A percentile compares a stretch with the other conserved stretches of the same genome.
Evolutionary conservation across 345 rosid genomes (phyloP).

Genomic region (Syzygium aromaticum): DNA sequence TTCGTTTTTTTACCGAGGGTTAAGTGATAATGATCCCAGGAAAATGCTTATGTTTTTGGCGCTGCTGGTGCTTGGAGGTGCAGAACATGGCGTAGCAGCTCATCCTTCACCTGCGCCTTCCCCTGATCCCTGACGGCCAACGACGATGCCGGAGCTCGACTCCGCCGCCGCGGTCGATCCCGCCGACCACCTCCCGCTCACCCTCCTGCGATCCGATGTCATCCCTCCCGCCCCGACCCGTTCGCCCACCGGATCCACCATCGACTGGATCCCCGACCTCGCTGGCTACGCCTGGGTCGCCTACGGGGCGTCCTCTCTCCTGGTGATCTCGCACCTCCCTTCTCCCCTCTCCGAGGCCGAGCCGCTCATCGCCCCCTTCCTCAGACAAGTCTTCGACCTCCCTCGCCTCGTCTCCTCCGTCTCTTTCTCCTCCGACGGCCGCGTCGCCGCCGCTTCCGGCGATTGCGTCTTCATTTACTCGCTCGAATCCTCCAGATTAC

Average conservation of each 20-base stretch:
- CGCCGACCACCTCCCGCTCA: constrained; percentile 44
- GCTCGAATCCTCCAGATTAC: constrained; percentile 28
- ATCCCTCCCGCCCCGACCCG: constrained; percentile 67
- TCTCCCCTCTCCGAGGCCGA: constrained; percentile 67
- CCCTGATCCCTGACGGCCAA: not conserved
- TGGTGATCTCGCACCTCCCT: constrained; percentile 83
- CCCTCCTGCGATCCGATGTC: constrained; percentile 47
- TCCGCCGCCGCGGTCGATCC: constrained; percentile 25
- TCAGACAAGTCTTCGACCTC: constrained; percentile 73
- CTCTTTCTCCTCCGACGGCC: constrained; percentile 80
- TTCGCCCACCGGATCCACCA: constrained; percentile 36
- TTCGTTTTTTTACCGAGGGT: not conserved
- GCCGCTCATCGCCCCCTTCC: constrained; percentile 44
- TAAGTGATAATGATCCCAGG: not conserved
- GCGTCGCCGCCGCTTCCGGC: constrained; percentile 69
- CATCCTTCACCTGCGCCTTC: not conserved
- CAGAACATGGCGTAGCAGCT: not conserved
- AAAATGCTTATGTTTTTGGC: not conserved
- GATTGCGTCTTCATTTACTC: constrained; percentile 40
- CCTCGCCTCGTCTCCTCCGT: constrained; percentile 51
- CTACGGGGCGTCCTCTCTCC: constrained; percentile 84
- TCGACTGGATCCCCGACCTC: constrained; percentile 85
- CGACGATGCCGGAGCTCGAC: constrained; percentile 11
- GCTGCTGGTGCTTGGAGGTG: not conserved
- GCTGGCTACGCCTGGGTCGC: constrained; percentile 91